Evolutionary conservation across 2,329 filamentous ascomycete genomes (phyloP), one percentile per base, ranked within the genome.

Genomic region (Cladosporium sphaerospermum): DNA sequence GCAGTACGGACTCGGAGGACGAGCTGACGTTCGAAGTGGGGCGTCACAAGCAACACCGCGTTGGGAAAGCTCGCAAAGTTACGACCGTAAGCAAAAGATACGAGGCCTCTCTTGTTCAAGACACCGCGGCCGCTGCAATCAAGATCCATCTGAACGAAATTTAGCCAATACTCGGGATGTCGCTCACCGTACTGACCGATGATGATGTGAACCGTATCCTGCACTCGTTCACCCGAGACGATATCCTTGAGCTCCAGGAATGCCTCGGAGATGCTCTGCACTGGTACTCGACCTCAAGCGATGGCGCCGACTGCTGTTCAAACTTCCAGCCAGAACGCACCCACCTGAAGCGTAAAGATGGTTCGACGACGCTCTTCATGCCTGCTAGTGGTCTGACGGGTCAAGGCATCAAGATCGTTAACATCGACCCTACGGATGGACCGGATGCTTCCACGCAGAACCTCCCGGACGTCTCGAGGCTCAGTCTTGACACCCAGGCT

Each of bases 391-490:
- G 79, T 11, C 77, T 78, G 31, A 74, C 76, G 39, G 77, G 78
- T 2, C 73, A 84, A 14, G 84, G 83, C 5, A 78, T 86, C 57
- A 86, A 86, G 65, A 80, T 86, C 40, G 78, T 86, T 40, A 83
- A 80, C 9, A 66, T 83, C 11, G 67, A 74, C 32, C 71, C 65
- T 2, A 64, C 68, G 34, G 66, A 68, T 39, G 49, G 53, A 6
- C 37, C 14, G n/a, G 36, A 34, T n/a, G 4, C 56, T 9, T 23
- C 46, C 11, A 28, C 33, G 46, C 45, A 54, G 18, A 58, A 55
- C 8, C 52, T 63, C 2, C 61, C 65, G 4, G 59, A 54, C 34
- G 44, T 69, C 10, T 62, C 64, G 8, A 61, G 58, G 11, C 52
- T 65, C 42, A 61, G 57, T 23, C 19, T 63, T 16, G 53, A 54